phyloP scores from a whole-genome alignment of 768 basidiomycete species.

The Psilocybe azurescens region DNA sequence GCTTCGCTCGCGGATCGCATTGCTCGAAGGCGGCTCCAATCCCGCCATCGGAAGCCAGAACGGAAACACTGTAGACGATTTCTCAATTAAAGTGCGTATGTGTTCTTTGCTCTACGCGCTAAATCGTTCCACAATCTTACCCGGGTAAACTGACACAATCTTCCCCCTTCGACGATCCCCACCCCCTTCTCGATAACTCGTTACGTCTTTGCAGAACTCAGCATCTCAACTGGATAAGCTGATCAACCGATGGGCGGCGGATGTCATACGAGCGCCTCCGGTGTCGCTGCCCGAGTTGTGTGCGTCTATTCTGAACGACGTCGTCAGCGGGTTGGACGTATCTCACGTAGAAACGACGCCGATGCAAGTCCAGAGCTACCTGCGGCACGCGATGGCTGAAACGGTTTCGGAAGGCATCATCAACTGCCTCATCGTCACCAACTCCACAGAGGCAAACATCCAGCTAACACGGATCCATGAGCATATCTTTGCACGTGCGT shows the following conservation, averaged over 20 bases:
- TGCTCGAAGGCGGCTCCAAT: slow-evolving; percentile 71
- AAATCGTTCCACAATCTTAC: neutral
- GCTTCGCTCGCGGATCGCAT: slow-evolving; percentile 70
- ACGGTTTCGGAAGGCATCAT: slow-evolving; percentile 79
- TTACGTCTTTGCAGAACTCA: slow-evolving; percentile 56
- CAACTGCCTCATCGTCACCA: slow-evolving; percentile 87
- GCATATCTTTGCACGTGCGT: slow-evolving; percentile 82
- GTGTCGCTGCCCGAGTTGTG: slow-evolving; percentile 57
- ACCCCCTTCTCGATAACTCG: neutral
- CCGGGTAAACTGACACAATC: slow-evolving; percentile 16
- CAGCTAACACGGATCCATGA: slow-evolving; percentile 89
- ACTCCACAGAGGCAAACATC: slow-evolving; percentile 82
- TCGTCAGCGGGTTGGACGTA: slow-evolving; percentile 55
- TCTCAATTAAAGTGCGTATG: slow-evolving; percentile 75
- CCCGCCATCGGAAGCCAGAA: slow-evolving; percentile 46
- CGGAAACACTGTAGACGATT: slow-evolving; percentile 80
- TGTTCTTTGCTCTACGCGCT: neutral
- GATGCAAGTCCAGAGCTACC: slow-evolving; percentile 79
- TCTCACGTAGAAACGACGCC: slow-evolving; percentile 53
- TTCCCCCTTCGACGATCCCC: slow-evolving; percentile 7
- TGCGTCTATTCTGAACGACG: slow-evolving; percentile 62
- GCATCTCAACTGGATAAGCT: slow-evolving; percentile 83
- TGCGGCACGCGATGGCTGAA: slow-evolving; percentile 83
- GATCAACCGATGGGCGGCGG: slow-evolving; percentile 89
- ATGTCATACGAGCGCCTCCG: slow-evolving; percentile 65